These are phyloP conservation scores for Avicennia marina DNA, from an alignment of 257 asterid species.

Conservation along the genomic window DNA sequence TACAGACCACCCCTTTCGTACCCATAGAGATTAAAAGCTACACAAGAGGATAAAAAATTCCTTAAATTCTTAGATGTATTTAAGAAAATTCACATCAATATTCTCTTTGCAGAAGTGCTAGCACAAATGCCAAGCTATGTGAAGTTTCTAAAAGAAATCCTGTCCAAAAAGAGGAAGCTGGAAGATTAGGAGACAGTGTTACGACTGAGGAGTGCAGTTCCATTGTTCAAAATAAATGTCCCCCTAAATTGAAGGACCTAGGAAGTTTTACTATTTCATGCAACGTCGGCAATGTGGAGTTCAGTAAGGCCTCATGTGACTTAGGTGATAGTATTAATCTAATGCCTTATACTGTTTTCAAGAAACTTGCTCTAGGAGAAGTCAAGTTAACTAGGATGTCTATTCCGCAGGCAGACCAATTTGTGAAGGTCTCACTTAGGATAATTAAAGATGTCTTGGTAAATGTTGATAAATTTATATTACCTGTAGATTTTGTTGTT, in stretches of 20 bases:
- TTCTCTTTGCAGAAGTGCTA: too few relatives aligned
- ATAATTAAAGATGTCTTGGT: neutral
- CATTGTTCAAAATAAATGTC: too few relatives aligned
- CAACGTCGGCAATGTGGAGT: too few relatives aligned
- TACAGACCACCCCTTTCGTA: neutral
- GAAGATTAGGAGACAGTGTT: too few relatives aligned
- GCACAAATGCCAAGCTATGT: too few relatives aligned
- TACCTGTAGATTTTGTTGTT: too few relatives aligned
- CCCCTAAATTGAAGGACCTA: too few relatives aligned
- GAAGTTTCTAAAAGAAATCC: too few relatives aligned
- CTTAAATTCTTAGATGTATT: neutral
- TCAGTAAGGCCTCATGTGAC: neutral
- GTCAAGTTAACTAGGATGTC: neutral
- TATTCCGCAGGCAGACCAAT: neutral
- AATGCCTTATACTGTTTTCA: neutral
- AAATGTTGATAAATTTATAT: neutral
- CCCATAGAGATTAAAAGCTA: neutral
- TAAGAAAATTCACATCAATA: too few relatives aligned
- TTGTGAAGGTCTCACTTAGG: neutral
- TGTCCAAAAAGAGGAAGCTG: too few relatives aligned
- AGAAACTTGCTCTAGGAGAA: neutral
- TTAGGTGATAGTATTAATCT: slow-evolving; percentile 1
- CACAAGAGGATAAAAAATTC: neutral
- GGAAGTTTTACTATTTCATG: too few relatives aligned
- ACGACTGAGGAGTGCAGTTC: too few relatives aligned